Evolutionary conservation across 345 rosid species (phyloP), one percentile per base, ranked within the genome.

Genomic region (Salix arbutifolia): DNA sequence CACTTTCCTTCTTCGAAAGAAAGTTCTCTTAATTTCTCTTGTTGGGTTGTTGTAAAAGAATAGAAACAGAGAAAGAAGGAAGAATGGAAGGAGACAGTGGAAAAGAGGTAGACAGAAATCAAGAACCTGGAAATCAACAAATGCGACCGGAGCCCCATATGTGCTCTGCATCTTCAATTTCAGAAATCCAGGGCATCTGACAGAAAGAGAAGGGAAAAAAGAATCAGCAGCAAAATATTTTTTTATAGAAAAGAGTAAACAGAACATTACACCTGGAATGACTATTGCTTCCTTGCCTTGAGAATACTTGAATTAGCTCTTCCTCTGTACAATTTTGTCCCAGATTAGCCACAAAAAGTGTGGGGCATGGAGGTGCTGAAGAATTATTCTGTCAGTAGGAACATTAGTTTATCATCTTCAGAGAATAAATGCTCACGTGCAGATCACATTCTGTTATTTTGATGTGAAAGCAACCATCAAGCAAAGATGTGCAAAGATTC

Each of bases 101-200:
- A 37, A 13, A 21, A 21, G 9, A 33, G 64, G 10, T 38, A 13
- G 16, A 37, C 25, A 28, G 40, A 61, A 35, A 60, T 61, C 35
- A 44, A 26, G 61, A 81, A 94, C 97, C 98, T 89, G 91, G 71
- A 92, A 93, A 84, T 94, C 97, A 72, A 92, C 92, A 85, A 94
- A 91, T 81, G 97, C 97, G 82, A 94, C 94, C 23, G 92, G 91
- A 73, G 91, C 76, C 67, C 97, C 94, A 56, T 91, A 89, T 8
- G 92, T 92, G 78, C 91, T 84, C 84, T 93, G 95, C 86, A 91
- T 90, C 79, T 92, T 94, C 80, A 92, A 74, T 79, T 91, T 92
- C 88, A 91, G 82, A 86, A 91, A 94, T 60, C 97, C 98, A 72
- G 89, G 73, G 38, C 89, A 90, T 80, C 98, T 93, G 78, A 61